Conservation (phyloP, 1,139 yeast species). For the Taphrina pruni region DNA sequence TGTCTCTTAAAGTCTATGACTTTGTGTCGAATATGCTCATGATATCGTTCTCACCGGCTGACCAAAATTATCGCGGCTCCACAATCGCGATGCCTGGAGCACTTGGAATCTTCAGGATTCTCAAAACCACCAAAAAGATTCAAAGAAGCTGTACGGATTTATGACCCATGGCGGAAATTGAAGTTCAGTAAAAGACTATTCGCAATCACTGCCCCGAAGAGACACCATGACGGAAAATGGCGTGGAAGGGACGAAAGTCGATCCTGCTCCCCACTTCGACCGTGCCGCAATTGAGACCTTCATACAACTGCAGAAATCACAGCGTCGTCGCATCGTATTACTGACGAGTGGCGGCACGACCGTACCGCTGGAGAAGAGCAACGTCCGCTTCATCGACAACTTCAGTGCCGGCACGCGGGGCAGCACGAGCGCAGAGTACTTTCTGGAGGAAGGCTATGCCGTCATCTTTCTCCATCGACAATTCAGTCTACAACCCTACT, state of each 20-base stretch:
- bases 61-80: not conserved
- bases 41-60: slow-evolving; percentile 20
- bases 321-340: slow-evolving; percentile 39
- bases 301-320: slow-evolving; percentile 20
- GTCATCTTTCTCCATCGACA: slow-evolving; percentile 92
- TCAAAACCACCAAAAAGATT: no score
- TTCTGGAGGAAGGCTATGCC: slow-evolving; percentile 82
- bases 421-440: slow-evolving; percentile 92
- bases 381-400: slow-evolving; percentile 94
- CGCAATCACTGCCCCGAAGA: not conserved
- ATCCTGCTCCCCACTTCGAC: slow-evolving; percentile 19
- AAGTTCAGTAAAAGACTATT: no score
- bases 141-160: no score
- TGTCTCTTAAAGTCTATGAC: not conserved
- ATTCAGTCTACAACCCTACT: slow-evolving; percentile 86
- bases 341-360: slow-evolving; percentile 82
- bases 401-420: slow-evolving; percentile 98
- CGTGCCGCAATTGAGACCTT: slow-evolving; percentile 19
- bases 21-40: slow-evolving; percentile 1
- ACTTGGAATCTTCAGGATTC: no score
- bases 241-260: not conserved
- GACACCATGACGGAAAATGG: not conserved
- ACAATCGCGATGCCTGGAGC: not conserved
- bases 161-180: not conserved
- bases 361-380: slow-evolving; percentile 94